A percentile compares a stretch with the other conserved stretches of the same genome.
These are phyloP conservation scores for Eimeria tenella DNA, from an alignment of 169 alveolate species.

Conservation along the genomic window DNA sequence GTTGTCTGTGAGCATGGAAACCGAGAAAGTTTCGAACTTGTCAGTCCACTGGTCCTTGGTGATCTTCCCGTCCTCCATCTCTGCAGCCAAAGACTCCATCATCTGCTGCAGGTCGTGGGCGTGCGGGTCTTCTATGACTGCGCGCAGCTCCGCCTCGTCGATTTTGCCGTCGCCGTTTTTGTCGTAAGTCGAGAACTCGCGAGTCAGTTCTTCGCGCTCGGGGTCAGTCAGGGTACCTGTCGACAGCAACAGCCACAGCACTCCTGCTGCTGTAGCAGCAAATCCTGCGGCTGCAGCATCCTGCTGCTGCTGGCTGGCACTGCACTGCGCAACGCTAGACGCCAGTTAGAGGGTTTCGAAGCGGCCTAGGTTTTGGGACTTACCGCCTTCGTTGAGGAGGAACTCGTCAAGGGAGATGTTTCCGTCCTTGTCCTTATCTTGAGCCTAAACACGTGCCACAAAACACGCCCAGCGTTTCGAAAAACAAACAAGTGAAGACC, in stretches of 20 bases:
- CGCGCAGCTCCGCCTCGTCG: slow-evolving; percentile 60
- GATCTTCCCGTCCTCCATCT: slow-evolving; percentile 64
- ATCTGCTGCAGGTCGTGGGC: slow-evolving; percentile 66
- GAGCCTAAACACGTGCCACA: slow-evolving; percentile 22
- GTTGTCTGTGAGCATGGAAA: slow-evolving; percentile 72
- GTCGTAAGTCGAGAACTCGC: slow-evolving; percentile 65
- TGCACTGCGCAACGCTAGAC: too few relatives aligned
- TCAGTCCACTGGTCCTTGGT: slow-evolving; percentile 50
- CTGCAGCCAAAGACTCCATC: slow-evolving; percentile 37
- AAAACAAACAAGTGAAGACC: neutral
- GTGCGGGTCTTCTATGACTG: slow-evolving; percentile 66
- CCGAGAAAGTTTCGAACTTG: slow-evolving; percentile 65
- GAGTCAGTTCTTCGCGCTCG: slow-evolving; percentile 49
- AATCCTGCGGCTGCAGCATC: too few relatives aligned
- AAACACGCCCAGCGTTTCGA: neutral
- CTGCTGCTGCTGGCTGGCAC: too few relatives aligned
- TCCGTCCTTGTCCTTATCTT: slow-evolving; percentile 72
- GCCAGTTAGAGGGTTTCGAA: too few relatives aligned
- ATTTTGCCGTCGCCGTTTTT: slow-evolving; percentile 32
- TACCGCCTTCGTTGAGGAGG: slow-evolving; percentile 63
- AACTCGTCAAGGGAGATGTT: slow-evolving; percentile 51
- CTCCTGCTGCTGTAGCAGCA: too few relatives aligned
- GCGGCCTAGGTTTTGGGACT: neutral
- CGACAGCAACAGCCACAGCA: neutral
- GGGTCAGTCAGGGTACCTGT: slow-evolving; percentile 22